phyloP scores from a whole-genome alignment of 345 rosid species.

The rapeseed (Brassica napus) region DNA sequence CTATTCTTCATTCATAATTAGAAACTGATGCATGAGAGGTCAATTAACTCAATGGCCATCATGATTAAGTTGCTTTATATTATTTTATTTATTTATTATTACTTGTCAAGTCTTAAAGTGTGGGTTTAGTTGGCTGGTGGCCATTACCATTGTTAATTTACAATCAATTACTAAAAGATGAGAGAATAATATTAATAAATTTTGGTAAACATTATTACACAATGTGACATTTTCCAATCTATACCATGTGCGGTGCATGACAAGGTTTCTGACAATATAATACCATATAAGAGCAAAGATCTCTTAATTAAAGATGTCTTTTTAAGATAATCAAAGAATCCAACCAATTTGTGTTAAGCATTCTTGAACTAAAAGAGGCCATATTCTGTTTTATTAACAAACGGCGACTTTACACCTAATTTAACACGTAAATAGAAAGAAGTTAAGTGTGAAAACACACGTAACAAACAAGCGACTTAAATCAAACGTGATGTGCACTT shows the following conservation, averaged over 20 bases:
- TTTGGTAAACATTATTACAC: not conserved
- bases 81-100: not conserved
- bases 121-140: not conserved
- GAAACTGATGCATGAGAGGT: slow-evolving; percentile 11
- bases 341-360: not conserved
- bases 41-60: slow-evolving; percentile 9
- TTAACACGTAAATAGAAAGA: not conserved
- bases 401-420: not conserved
- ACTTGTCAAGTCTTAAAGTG: slow-evolving; percentile 22
- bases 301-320: not conserved
- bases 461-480: not conserved
- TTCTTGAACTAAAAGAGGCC: not conserved
- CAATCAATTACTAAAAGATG: not conserved
- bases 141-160: not conserved
- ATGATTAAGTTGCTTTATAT: slow-evolving; percentile 1
- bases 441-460: not conserved
- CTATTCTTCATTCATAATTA: slow-evolving; percentile 10
- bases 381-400: not conserved
- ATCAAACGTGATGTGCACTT: not conserved
- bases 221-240: not conserved
- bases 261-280: slow-evolving; percentile 22
- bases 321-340: not conserved
- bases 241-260: slow-evolving; percentile 24
- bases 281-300: not conserved
- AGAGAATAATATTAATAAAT: not conserved